A percentile compares a stretch with the other conserved stretches of the same genome.
These are phyloP conservation scores for Wickerhamiella nectarea DNA, from an alignment of 805 yeast genomes.

Conservation along the genomic window DNA sequence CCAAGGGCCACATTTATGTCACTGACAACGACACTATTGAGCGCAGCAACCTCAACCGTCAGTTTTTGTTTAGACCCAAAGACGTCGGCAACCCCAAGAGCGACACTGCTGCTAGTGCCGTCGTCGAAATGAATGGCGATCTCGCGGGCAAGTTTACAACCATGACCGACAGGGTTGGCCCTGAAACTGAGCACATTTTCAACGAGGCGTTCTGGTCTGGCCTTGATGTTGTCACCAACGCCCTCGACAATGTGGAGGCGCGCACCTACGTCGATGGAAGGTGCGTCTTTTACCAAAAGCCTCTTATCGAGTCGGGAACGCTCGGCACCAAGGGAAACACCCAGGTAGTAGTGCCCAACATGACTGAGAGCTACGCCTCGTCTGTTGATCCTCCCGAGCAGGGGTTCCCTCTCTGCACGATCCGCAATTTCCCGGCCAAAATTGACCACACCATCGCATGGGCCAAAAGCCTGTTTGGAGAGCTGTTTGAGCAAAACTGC, in stretches of 20 bases:
- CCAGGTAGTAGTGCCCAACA: conserved; percentile 83
- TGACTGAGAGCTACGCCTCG: conserved; percentile 92
- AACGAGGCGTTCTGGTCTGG: conserved; percentile 73
- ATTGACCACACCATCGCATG: conserved; percentile 98
- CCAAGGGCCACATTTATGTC: conserved; percentile 66
- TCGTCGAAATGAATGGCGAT: conserved; percentile 70
- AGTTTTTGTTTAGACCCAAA: conserved; percentile 83
- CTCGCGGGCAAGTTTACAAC: conserved; percentile 63
- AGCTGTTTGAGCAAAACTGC: conserved; percentile 78
- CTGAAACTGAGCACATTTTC: conserved; percentile 80
- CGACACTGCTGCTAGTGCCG: conserved; percentile 81
- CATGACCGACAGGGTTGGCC: conserved; percentile 76
- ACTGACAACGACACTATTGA: conserved; percentile 95
- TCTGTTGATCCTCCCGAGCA: conserved; percentile 98
- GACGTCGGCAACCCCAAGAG: conserved; percentile 90
- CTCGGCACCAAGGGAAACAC: conserved; percentile 97
- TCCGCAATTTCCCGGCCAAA: conserved; percentile 94
- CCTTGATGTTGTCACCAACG: conserved; percentile 86
- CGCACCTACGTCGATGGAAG: conserved; percentile 95
- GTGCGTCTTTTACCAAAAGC: conserved; percentile 82
- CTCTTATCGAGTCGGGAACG: conserved; percentile 91
- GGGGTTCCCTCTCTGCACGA: conserved; percentile 91
- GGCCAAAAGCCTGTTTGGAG: conserved; percentile 93
- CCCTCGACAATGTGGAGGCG: conserved; percentile 94
- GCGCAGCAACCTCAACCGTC: conserved; percentile 90